Percentiles rank a stretch among this genome's conserved stretches.
These are phyloP conservation scores for Fusarium marasasianum DNA, from an alignment of 2,329 filamentous ascomycete species.

Conservation along the genomic window DNA sequence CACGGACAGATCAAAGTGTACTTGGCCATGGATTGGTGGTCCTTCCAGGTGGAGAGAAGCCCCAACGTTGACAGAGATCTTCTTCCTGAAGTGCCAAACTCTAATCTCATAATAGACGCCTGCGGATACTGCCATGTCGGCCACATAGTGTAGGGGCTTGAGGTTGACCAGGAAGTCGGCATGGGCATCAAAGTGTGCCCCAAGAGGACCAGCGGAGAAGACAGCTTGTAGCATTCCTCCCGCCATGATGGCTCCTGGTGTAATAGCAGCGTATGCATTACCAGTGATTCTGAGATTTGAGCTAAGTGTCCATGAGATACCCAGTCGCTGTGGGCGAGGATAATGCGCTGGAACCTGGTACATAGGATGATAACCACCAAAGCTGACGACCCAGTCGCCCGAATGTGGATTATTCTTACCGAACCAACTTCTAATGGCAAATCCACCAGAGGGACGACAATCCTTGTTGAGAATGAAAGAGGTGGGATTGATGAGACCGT, in stretches of 20 bases:
- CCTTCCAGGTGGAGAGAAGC: not conserved
- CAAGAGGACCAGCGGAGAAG: not conserved
- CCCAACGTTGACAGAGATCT: not conserved
- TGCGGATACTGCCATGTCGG: not conserved
- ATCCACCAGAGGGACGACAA: accelerated
- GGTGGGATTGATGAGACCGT: not conserved
- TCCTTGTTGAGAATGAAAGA: not conserved
- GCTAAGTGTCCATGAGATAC: not conserved
- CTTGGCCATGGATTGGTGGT: not conserved
- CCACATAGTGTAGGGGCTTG: accelerated
- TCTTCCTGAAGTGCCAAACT: not conserved
- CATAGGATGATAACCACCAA: not conserved
- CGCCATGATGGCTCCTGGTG: not conserved
- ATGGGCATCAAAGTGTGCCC: not conserved
- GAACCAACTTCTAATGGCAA: not conserved
- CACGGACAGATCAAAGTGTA: not conserved
- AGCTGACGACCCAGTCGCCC: not conserved
- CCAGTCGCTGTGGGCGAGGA: not conserved
- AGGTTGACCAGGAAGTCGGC: not conserved
- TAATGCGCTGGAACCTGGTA: not conserved
- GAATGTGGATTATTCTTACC: not conserved
- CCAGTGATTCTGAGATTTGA: not conserved
- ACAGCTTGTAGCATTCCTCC: not conserved
- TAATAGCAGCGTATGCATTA: not conserved
- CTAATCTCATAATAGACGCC: not conserved